Evolutionary conservation across 1,284 basidiomycete species (phyloP), one percentile per base, ranked within the genome.

Genomic region (Trametes pubescens): DNA sequence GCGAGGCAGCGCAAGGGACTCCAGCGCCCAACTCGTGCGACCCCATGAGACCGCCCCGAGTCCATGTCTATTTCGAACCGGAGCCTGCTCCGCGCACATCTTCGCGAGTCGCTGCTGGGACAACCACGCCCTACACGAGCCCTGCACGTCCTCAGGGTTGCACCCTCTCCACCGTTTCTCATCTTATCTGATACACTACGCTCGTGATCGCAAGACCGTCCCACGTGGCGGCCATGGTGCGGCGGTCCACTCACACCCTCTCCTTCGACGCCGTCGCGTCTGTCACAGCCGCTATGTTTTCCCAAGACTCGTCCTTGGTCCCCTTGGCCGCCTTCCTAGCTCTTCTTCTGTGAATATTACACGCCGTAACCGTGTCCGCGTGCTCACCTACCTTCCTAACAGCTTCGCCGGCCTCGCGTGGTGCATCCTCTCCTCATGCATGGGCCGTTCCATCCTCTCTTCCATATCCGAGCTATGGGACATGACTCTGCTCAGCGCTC

Each of bases 401-500:
- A 90, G 88, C 52, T 73, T 84, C 53, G 79, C 81, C 32, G 77
- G 82, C 32, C 71, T 89, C 7, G 80, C 80, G 43, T 89, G 88
- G 86, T 90, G 89, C 71, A 75, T 89, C 61, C 74, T 89, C 56
- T 89, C 87, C 38, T 89, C 87, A 5, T 89, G 89, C 76, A 72
- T 90, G 65, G 88, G 89, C 26, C 77, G 76, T 10, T 77, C 86
- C 2, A 75, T 87, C 44, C 74, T 80, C 47, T 76, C 75, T 29
- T 71, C 77, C 18, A 61, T 85, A 35, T 76, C 78, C 29, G 79
- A 80, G 48, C 68, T 85, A 21, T 87, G 84, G 85, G 76, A 84
- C 48, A 64, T 72, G 51, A 49, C 73, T 29, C 57, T 74, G 16
- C 66, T 75, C 55, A 71, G 76, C 48, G 74, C 73, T 38, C 74